Percentiles rank a stretch among this genome's conserved stretches.
Evolutionary conservation across 2,329 filamentous ascomycete species (phyloP).

Genomic region (Eutypella sp.): DNA sequence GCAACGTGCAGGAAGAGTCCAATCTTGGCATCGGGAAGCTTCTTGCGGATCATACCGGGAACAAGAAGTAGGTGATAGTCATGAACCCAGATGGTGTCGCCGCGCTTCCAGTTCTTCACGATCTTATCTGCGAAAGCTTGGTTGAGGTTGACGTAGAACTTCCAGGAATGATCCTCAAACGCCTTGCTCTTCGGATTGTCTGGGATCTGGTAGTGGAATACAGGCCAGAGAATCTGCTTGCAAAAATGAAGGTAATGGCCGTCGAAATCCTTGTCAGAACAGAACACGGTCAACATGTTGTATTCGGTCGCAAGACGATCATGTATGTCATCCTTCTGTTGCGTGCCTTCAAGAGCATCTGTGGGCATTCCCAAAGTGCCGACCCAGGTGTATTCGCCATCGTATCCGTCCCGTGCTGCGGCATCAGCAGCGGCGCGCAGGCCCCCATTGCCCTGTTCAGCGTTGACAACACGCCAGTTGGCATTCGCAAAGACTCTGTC

Average conservation of each 20-base stretch:
- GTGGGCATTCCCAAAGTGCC: constrained; percentile 93
- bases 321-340: constrained; percentile 77
- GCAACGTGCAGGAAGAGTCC: constrained; percentile 94
- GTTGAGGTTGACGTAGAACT: constrained; percentile 89
- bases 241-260: constrained; percentile 94
- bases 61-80: constrained; percentile 92
- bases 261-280: constrained; percentile 87
- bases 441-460: constrained; percentile 89
- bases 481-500: constrained; percentile 70
- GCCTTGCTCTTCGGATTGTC: constrained; percentile 98
- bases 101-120: constrained; percentile 85
- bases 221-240: constrained; percentile 96
- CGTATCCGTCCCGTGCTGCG: constrained; percentile 61
- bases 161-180: constrained; percentile 95
- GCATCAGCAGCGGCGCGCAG: constrained; percentile 83
- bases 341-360: constrained; percentile 69
- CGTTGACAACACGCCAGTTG: constrained; percentile 76
- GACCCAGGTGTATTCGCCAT: constrained; percentile 80
- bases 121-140: constrained; percentile 90
- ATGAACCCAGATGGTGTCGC: constrained; percentile 90
- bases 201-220: constrained; percentile 96
- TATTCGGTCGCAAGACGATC: constrained; percentile 76
- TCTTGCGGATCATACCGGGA: constrained; percentile 82
- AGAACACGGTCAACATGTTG: constrained; percentile 78
- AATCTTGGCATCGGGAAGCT: constrained; percentile 88